Conservation (phyloP, 495 filamentous ascomycete genomes). For the Trichocladium antarcticum region DNA sequence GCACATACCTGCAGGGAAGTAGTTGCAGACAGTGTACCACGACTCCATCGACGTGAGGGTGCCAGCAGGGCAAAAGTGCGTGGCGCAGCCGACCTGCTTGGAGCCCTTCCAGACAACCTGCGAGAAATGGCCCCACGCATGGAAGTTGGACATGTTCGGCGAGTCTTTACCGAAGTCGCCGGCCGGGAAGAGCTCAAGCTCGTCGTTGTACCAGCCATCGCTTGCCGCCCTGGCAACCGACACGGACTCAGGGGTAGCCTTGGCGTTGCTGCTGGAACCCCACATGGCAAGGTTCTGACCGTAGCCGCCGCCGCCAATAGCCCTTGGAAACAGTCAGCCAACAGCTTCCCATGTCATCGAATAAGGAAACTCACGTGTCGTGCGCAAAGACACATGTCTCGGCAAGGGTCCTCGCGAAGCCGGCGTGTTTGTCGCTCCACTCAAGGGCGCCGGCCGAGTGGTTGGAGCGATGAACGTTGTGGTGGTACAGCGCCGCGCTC, state of each 20-base stretch:
- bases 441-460: constrained; percentile 56
- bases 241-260: constrained; percentile 23
- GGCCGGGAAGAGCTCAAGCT: constrained; percentile 40
- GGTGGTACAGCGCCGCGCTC: constrained; percentile 46
- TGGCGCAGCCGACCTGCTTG: constrained; percentile 61
- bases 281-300: constrained; percentile 73
- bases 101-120: constrained; percentile 79
- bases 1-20: constrained; percentile 52
- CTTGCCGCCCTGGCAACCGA: constrained; percentile 55
- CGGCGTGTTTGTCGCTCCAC: constrained; percentile 53
- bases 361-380: constrained; percentile 52
- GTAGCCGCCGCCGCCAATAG: constrained; percentile 51
- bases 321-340: constrained; percentile 20
- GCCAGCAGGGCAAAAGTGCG: constrained; percentile 40
- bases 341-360: background rate
- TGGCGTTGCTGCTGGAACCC: constrained; percentile 21
- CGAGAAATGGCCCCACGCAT: constrained; percentile 75
- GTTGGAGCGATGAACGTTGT: constrained; percentile 80
- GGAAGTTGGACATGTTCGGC: constrained; percentile 51
- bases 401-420: constrained; percentile 44
- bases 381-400: constrained; percentile 59
- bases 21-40: constrained; percentile 83
- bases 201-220: constrained; percentile 76
- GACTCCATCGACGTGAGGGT: constrained; percentile 34
- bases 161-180: constrained; percentile 29